phyloP scores from a whole-genome alignment of 805 yeast species.

The Saturnispora silvae region DNA sequence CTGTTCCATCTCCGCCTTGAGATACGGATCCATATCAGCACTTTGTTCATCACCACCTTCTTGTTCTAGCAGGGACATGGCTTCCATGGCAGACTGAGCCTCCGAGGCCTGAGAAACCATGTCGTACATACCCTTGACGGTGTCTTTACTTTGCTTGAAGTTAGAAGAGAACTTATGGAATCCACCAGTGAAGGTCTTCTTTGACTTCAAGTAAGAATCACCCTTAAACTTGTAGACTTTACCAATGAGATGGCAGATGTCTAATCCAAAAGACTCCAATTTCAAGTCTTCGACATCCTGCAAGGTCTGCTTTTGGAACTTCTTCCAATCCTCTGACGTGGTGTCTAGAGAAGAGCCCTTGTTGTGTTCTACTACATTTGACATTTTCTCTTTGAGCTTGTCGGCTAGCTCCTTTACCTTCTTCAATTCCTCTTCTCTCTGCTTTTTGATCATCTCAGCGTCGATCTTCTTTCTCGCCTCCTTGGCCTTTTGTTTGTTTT shows the following conservation, averaged over 20 bases:
- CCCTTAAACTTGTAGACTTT: conserved; percentile 57
- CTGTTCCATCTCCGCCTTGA: conserved; percentile 56
- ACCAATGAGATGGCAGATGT: conserved; percentile 69
- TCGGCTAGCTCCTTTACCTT: conserved; percentile 48
- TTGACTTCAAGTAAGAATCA: conserved; percentile 54
- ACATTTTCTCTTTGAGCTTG: conserved; percentile 34
- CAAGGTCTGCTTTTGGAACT: conserved; percentile 52
- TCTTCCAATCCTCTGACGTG: conserved; percentile 33
- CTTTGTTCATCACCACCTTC: conserved; percentile 26
- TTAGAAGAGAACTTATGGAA: conserved; percentile 46
- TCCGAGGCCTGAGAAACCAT: conserved; percentile 67
- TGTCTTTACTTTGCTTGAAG: conserved; percentile 63
- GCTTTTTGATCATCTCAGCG: conserved; percentile 21
- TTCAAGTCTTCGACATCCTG: conserved; percentile 78
- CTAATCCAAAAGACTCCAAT: conserved; percentile 78
- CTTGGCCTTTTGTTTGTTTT: conserved; percentile 9
- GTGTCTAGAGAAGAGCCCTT: conserved; percentile 27
- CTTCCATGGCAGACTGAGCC: conserved; percentile 71
- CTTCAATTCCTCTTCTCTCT: conserved; percentile 27
- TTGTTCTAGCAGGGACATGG: conserved; percentile 50
- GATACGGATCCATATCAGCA: conserved; percentile 35
- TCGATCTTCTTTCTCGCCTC: conserved; percentile 15
- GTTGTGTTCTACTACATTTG: conserved; percentile 31
- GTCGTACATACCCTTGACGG: conserved; percentile 60
- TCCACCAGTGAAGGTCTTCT: conserved; percentile 57